Base-by-base conservation (phyloP, 345 rosid genomes). In the Mercurialis annua region DNA sequence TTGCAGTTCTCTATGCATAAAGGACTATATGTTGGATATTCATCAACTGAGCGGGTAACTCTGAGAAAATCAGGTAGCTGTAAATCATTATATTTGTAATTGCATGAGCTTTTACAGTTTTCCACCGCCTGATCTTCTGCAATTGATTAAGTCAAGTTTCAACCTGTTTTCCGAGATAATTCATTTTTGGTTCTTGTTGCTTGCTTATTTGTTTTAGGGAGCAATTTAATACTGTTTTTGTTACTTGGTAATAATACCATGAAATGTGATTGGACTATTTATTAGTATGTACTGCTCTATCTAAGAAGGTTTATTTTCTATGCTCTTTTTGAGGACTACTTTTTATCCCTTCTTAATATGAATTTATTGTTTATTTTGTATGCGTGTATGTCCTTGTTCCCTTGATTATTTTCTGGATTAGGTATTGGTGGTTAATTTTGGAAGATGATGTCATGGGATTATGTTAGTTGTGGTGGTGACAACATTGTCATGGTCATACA, bases 1-100 rank as follows among this genome's bases (percentile, higher is more conserved):
- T 46, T 75, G 77, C 90, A 87, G 96, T 59, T 74, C 57, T 43
- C 68, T 2, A 52, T 44, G 27, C 57, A 20, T 71, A 82, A 70
- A 71, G 77, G 74, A 40, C 68, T 73, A 63, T 24, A 23, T 17
- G 40, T 52, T 67, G 74, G 77, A 56, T 67, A 57, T 58, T 46
- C 68, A 57, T 55, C 78, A 44, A 47, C 44, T 76, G 71, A 62
- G 10, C 66, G 7, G 27, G 64, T 26, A 66, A 64, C 68, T 50
- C 57, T 76, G 59, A 74, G 63, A 47, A 72, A 76, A 65, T 76
- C 80, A 40, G 67, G 60, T 54, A 65, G 71, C 62, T 73, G 95
- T 89, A 78, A 82, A 69, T 55, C 20, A 47, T 55, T 30, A 48
- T 33, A 4, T 6, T 21, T 34, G 18, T 54, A 27, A 49, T 27